Evolutionary conservation across 257 asterid genomes (phyloP).

Genomic region (Orobanche coerulescens): DNA sequence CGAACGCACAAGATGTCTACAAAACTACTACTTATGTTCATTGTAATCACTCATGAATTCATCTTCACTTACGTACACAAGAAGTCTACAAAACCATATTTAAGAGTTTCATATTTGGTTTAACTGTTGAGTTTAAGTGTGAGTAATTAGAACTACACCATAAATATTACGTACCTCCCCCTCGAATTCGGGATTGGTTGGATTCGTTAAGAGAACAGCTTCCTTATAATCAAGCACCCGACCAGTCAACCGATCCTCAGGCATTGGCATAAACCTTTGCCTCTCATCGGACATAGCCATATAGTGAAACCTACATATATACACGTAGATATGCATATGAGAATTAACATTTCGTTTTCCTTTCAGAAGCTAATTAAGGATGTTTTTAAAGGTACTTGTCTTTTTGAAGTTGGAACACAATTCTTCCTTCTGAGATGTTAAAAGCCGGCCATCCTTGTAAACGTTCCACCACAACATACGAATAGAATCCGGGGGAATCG

Average conservation of each 20-base stretch:
- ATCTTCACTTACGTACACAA: too few relatives aligned
- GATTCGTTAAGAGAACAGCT: conserved; percentile 46
- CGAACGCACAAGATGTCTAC: too few relatives aligned
- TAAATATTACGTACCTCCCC: conserved; percentile 42
- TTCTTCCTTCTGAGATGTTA: conserved; percentile 29
- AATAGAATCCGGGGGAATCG: conserved; percentile 37
- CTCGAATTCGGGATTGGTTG: conserved; percentile 30
- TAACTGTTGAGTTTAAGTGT: background rate
- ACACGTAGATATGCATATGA: background rate
- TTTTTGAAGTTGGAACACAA: conserved; percentile 36
- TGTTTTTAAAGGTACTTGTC: conserved; percentile 24
- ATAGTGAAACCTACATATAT: conserved; percentile 41
- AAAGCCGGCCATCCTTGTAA: conserved; percentile 36
- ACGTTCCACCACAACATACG: conserved; percentile 36
- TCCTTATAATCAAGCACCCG: conserved; percentile 37
- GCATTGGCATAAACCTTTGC: conserved; percentile 49
- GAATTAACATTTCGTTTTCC: too few relatives aligned
- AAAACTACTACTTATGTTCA: too few relatives aligned
- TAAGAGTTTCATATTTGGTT: background rate
- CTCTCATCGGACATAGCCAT: conserved; percentile 57
- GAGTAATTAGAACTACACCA: background rate
- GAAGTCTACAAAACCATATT: too few relatives aligned
- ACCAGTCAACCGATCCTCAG: conserved; percentile 32
- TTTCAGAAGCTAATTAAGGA: too few relatives aligned
- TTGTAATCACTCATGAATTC: too few relatives aligned